These are phyloP conservation scores for Solanum pennellii DNA, from an alignment of 257 asterid genomes.

Conservation along the genomic window DNA sequence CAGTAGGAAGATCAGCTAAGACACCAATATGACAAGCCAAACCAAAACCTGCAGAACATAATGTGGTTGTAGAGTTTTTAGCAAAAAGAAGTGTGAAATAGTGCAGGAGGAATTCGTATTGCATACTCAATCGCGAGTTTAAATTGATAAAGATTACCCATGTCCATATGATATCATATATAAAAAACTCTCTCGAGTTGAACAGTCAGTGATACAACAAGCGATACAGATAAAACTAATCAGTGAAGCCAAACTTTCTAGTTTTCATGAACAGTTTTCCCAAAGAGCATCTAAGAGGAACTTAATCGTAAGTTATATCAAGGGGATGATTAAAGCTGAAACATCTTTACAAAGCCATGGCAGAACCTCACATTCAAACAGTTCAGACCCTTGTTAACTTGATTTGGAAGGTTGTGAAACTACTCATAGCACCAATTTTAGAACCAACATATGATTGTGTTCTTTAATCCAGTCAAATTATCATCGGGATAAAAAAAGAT, in stretches of 20 bases:
- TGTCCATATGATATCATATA: neutral
- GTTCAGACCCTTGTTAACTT: neutral
- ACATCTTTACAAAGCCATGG: neutral
- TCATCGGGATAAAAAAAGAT: neutral
- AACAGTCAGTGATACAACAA: neutral
- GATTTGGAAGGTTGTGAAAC: neutral
- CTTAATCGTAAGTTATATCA: neutral
- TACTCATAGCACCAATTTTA: neutral
- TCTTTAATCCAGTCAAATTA: neutral
- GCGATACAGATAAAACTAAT: neutral
- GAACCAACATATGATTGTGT: neutral
- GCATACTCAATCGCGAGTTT: too few relatives aligned
- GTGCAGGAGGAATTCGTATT: neutral
- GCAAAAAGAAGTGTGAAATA: neutral
- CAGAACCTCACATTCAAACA: neutral
- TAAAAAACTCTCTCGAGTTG: neutral
- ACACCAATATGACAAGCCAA: slow-evolving; percentile 94
- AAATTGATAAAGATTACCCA: neutral
- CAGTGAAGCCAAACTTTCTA: neutral
- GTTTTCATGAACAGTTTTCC: neutral
- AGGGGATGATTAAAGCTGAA: neutral
- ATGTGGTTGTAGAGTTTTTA: neutral
- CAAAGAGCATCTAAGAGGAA: neutral
- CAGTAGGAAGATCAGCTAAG: slow-evolving; percentile 65
- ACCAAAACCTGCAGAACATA: slow-evolving; percentile 57